Evolutionary conservation across 2,329 filamentous ascomycete species (phyloP).

Genomic region (Beauveria sp.): DNA sequence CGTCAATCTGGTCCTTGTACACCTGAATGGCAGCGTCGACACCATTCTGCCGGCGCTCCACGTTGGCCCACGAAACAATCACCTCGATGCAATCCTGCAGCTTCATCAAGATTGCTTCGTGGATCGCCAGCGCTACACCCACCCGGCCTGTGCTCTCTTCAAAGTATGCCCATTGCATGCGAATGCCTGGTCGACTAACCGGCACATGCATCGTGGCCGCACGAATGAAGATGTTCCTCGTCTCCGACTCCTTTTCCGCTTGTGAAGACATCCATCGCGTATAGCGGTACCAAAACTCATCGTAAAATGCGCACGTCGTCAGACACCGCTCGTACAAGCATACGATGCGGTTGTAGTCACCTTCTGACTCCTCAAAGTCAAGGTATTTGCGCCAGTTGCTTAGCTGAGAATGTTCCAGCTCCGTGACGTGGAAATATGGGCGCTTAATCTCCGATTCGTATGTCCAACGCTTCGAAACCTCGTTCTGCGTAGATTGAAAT

Average conservation of each 20-base stretch:
- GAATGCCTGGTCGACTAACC: slow-evolving; percentile 73
- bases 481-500: slow-evolving; percentile 73
- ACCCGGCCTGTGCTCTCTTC: slow-evolving; percentile 77
- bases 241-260: slow-evolving; percentile 75
- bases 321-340: slow-evolving; percentile 92
- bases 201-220: slow-evolving; percentile 81
- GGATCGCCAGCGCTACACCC: slow-evolving; percentile 76
- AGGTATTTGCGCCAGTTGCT: slow-evolving; percentile 93
- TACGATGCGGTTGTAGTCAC: slow-evolving; percentile 63
- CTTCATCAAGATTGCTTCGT: slow-evolving; percentile 67
- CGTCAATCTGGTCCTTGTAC: slow-evolving; percentile 74
- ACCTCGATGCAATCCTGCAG: slow-evolving; percentile 81
- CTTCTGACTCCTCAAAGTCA: slow-evolving; percentile 87
- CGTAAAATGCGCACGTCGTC: slow-evolving; percentile 88
- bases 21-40: slow-evolving; percentile 78
- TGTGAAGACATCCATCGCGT: slow-evolving; percentile 87
- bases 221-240: slow-evolving; percentile 84
- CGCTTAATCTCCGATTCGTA: slow-evolving; percentile 93
- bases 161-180: slow-evolving; percentile 88
- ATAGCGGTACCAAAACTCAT: slow-evolving; percentile 98
- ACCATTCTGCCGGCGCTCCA: slow-evolving; percentile 75
- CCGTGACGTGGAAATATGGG: slow-evolving; percentile 93
- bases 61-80: slow-evolving; percentile 79
- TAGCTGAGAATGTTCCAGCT: slow-evolving; percentile 78
- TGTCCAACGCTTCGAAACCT: slow-evolving; percentile 89